Evolutionary conservation across 768 basidiomycete species (phyloP), one percentile per base, ranked within the genome.

Genomic region (Dendrothele bispora): DNA sequence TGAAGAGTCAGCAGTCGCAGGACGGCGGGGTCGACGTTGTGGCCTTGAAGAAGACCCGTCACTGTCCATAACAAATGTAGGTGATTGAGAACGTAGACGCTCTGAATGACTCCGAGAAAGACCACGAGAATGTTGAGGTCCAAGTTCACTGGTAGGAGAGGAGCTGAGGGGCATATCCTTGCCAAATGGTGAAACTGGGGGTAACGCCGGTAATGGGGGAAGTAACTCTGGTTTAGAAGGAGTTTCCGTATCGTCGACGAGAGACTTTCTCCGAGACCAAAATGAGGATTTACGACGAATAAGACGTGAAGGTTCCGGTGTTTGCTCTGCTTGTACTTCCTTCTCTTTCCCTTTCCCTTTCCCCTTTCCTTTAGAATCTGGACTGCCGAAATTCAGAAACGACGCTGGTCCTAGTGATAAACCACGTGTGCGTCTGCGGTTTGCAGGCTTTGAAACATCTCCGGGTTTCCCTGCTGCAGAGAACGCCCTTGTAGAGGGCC

Each of bases 251-350:
- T 54, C 39, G 17, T 51, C 51, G 7, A 62, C 59, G 20, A 61
- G 53, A 14, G 62, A 51, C 49, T 78, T 73, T 64, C 72, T 82
- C 49, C 79, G 76, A 8, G 67, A 70, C 85, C 86, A 88, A 56
- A 88, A 87, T 5, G 87, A 88, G 8, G 80, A 57, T 60, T 80
- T 81, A 42, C 84, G 78, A 10, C 74, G 64, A 26, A 84, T n/a
- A 52, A 4, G 71, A 56, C 32, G 73, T 77, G 6, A 73, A 61
- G 17, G 65, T 51, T 5, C 61, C n/a, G 43, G 60, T 62, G 5
- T 65, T 48, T 30, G 60, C 28, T n/a, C n/a, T 20, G 50, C 28
- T 22, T 43, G 51, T 24, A 55, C 27, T 32, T 53, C 62, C 51
- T 51, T 55, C 32, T 64, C 67, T 17, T 62, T 62, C 37, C 73